Evolutionary conservation across 2,329 filamentous ascomycete species (phyloP), one percentile per base, ranked within the genome.

Genomic region (Pseudogymnoascus sp.): DNA sequence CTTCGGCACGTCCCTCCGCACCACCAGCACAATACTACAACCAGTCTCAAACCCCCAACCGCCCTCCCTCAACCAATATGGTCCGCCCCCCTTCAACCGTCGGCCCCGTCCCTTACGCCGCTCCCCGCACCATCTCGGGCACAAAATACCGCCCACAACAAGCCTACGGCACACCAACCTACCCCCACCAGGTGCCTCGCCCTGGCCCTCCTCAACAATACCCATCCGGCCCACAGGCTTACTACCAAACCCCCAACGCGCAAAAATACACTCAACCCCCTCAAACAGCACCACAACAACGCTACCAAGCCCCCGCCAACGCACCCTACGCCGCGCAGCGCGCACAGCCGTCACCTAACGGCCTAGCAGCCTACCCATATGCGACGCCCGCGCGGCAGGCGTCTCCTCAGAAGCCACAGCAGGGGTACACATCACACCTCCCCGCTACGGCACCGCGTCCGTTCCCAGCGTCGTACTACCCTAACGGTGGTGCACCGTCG

Each of bases 361-460:
- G 67, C 5, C 64, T 68, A 17, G 23, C 33, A 23, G 60, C 67
- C 13, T 73, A 73, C 60, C 66, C 64, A 29, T 73, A 72, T 61
- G 62, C 62, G 7, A 71, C 70, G 63, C 66, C 66, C 31, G 38
- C 62, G 26, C 70, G 69, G 9, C 72, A 73, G 50, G 46, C 60
- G 53, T 73, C 72, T 7, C 72, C 72, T 31, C 71, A 70, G 60
- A 72, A 72, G 38, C 64, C 67, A 1, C 64, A 67, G 59, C 35
- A 73, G 65, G 60, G 67, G 67, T 33, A 70, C 70, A 56, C 65
- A 65, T 29, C 63, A 59, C 29, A 44, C 63, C 15, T 53, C 65
- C 17, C 63, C 59, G 38, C 63, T 11, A n/a, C 70, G 67, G 46
- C 42, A 59, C 62, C 17, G 31, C 67, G 67, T 15, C 65, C 29